phyloP scores from a whole-genome alignment of 371 early-diverging fungal species.

The Ordospora pajunii region DNA sequence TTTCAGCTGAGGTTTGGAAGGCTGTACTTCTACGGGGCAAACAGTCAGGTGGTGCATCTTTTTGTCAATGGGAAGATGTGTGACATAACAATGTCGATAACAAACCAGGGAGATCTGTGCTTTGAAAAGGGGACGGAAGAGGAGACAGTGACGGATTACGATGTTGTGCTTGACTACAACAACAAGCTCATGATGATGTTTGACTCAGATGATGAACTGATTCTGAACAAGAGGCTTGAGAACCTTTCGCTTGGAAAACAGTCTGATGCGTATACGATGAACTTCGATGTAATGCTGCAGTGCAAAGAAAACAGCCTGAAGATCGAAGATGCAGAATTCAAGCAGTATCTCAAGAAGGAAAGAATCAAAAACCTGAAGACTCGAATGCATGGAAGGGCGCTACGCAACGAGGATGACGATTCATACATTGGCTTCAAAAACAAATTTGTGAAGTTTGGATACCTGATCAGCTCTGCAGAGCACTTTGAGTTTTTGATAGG shows the following conservation, averaged over 20 bases:
- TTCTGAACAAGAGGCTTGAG: constrained; percentile 16
- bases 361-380: constrained; percentile 25
- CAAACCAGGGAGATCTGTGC: constrained; percentile 92
- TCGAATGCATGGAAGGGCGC: constrained; percentile 12
- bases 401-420: not conserved
- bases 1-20: constrained; percentile 97
- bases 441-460: constrained; percentile 31
- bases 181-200: constrained; percentile 8
- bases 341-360: constrained; percentile 9
- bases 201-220: constrained; percentile 5
- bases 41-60: constrained; percentile 75
- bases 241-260: constrained; percentile 8
- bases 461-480: constrained; percentile 29
- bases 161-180: constrained; percentile 28
- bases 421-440: constrained; percentile 6
- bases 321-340: not conserved
- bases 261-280: not conserved
- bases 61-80: constrained; percentile 74
- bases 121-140: constrained; percentile 67
- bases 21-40: constrained; percentile 74
- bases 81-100: constrained; percentile 72
- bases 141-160: constrained; percentile 22
- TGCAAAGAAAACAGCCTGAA: constrained; percentile 5
- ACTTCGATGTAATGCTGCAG: not conserved
- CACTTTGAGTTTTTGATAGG: constrained; percentile 35